Conservation (phyloP, 495 filamentous ascomycete genomes). For the Pseudotulostoma volvatum region DNA sequence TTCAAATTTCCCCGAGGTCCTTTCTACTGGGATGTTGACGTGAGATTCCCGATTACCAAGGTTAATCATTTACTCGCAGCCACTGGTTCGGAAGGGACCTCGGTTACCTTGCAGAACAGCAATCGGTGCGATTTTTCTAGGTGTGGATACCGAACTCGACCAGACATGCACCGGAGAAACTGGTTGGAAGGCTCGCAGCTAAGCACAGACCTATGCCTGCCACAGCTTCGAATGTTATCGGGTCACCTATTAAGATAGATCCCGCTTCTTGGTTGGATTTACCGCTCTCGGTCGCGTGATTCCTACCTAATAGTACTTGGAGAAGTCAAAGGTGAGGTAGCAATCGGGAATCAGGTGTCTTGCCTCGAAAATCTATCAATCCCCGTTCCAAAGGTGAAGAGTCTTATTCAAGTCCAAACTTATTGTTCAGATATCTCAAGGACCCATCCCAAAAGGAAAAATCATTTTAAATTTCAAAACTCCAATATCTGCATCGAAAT, state of each 20-base stretch:
- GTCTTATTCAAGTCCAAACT: conserved; percentile 11
- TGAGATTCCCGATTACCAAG: too few species aligned
- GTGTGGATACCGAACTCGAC: conserved; percentile 11
- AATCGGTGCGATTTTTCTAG: conserved; percentile 10
- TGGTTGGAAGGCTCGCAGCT: conserved; percentile 10
- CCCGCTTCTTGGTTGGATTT: conserved; percentile 16
- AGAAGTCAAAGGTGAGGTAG: conserved; percentile 25
- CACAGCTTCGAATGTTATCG: conserved; percentile 11
- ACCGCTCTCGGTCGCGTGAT: conserved; percentile 11
- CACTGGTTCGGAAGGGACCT: conserved; percentile 15
- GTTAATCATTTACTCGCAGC: too few species aligned
- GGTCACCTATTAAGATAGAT: conserved; percentile 12
- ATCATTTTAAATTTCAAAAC: too few species aligned
- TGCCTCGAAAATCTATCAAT: conserved; percentile 14
- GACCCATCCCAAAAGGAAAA: too few species aligned
- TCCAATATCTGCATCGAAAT: conserved; percentile 12
- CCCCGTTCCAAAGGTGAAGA: conserved; percentile 23
- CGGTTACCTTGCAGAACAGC: conserved; percentile 11
- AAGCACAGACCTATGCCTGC: conserved; percentile 7
- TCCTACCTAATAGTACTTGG: conserved; percentile 12
- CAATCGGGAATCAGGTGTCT: conserved; percentile 23
- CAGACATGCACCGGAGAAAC: conserved; percentile 9
- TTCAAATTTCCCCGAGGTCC: too few species aligned
- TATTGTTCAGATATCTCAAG: too few species aligned
- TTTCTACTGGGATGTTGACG: too few species aligned